Evolutionary conservation across 345 rosid genomes (phyloP).

Genomic region (Cardamine occulta): DNA sequence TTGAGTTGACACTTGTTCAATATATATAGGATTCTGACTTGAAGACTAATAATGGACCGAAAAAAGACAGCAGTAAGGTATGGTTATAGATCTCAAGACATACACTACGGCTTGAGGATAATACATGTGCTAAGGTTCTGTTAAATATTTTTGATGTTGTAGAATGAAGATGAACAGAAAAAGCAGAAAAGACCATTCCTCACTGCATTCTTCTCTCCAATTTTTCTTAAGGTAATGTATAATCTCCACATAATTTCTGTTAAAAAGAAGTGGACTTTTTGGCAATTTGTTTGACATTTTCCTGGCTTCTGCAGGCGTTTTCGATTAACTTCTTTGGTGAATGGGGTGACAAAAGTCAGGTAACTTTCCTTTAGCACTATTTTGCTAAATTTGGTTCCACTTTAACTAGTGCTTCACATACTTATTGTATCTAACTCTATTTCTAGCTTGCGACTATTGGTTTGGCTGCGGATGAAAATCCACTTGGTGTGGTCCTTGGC

Average conservation of each 20-base stretch:
- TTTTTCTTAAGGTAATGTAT: slow-evolving; percentile 71
- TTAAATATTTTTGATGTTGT: slow-evolving; percentile 28
- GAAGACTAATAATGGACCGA: slow-evolving; percentile 49
- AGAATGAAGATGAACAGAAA: slow-evolving; percentile 73
- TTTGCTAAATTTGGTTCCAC: not conserved
- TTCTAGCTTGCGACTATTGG: slow-evolving; percentile 92
- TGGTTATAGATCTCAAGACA: not conserved
- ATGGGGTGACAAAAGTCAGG: slow-evolving; percentile 99
- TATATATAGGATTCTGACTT: slow-evolving; percentile 65
- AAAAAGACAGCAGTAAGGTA: slow-evolving; percentile 64
- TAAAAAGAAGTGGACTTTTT: not conserved
- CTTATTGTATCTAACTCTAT: slow-evolving; percentile 28
- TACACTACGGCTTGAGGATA: not conserved
- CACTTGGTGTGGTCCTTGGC: slow-evolving; percentile 86
- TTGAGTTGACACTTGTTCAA: slow-evolving; percentile 17
- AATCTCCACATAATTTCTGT: not conserved
- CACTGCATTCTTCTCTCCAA: slow-evolving; percentile 80
- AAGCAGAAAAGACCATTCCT: slow-evolving; percentile 73
- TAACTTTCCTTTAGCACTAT: slow-evolving; percentile 32
- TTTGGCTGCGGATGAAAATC: slow-evolving; percentile 95
- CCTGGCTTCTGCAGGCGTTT: slow-evolving; percentile 66
- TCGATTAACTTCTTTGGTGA: slow-evolving; percentile 95
- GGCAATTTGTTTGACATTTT: slow-evolving; percentile 22
- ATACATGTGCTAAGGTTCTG: not conserved
- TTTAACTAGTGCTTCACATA: slow-evolving; percentile 17